Evolutionary conservation across 352 stramenopile species (phyloP).

Genomic region (Phytophthora ramorum): DNA sequence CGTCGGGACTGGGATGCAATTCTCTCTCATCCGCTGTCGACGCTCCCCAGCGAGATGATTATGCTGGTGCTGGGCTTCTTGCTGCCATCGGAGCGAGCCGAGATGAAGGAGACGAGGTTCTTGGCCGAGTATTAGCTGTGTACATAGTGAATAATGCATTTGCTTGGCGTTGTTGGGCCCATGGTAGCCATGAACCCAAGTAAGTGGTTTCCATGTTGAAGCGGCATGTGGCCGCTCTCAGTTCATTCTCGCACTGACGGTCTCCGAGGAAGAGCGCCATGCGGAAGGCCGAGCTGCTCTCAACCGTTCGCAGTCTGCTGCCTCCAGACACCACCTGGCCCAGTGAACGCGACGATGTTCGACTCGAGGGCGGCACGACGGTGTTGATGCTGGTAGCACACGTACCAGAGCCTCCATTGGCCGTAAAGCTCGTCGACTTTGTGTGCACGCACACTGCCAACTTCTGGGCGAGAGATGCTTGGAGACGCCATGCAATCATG

Average conservation of each 20-base stretch:
- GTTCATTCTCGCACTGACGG: no score
- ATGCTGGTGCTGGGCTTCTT: slow-evolving; percentile 4
- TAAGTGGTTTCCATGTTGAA: no score
- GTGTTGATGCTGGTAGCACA: slow-evolving; percentile 20
- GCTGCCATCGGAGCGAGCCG: neutral
- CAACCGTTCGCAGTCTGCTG: slow-evolving; percentile 7
- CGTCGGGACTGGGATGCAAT: slow-evolving; percentile 4
- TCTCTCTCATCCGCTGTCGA: neutral
- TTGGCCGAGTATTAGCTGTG: neutral
- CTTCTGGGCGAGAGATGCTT: slow-evolving; percentile 20
- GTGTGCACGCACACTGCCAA: slow-evolving; percentile 11
- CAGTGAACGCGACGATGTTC: neutral
- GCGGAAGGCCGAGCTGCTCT: slow-evolving; percentile 8
- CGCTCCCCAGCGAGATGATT: slow-evolving; percentile 1
- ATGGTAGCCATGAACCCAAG: no score
- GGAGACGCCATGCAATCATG: slow-evolving; percentile 29
- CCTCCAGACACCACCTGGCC: slow-evolving; percentile 12
- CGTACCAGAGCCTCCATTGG: slow-evolving; percentile 3
- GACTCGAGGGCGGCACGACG: slow-evolving; percentile 14
- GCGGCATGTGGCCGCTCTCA: no score
- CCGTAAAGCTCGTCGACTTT: slow-evolving; percentile 31
- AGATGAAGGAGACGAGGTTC: neutral
- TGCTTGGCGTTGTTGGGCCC: no score
- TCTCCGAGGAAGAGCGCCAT: neutral
- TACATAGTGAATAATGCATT: no score